Conservation (phyloP, 2,329 filamentous ascomycete genomes). For the Botrytis byssoidea region DNA sequence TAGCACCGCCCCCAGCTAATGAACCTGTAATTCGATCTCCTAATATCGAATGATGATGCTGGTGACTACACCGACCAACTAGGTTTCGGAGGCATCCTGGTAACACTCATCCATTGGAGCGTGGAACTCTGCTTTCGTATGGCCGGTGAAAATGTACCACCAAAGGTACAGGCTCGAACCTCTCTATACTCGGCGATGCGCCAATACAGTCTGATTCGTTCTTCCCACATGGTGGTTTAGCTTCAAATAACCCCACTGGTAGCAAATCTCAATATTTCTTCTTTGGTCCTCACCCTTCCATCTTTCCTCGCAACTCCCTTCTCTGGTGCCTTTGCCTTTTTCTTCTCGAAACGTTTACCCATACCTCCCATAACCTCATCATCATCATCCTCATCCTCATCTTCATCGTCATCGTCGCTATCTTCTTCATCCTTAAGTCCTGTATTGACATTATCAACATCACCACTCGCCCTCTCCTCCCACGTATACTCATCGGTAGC, state of each 20-base stretch:
- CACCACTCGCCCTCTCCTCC: slow-evolving; percentile 67
- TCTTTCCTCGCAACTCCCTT: slow-evolving; percentile 24
- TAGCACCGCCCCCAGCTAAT: background rate
- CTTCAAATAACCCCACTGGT: slow-evolving; percentile 43
- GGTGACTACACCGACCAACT: background rate
- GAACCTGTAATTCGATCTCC: background rate
- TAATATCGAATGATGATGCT: background rate
- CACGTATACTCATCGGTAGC: slow-evolving; percentile 68
- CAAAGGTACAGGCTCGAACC: background rate
- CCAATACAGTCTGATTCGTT: slow-evolving; percentile 3
- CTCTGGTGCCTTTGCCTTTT: slow-evolving; percentile 25
- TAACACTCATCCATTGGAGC: background rate
- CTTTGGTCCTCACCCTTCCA: slow-evolving; percentile 38
- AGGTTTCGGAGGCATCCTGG: background rate
- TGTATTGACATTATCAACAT: slow-evolving; percentile 69
- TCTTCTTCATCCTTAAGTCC: slow-evolving; percentile 62
- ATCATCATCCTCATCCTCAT: slow-evolving; percentile 51
- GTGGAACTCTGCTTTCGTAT: background rate
- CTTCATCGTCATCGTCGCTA: slow-evolving; percentile 52
- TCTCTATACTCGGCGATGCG: background rate
- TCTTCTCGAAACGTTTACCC: slow-evolving; percentile 26
- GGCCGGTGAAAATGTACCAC: background rate
- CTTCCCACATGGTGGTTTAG: background rate
- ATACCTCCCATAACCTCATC: slow-evolving; percentile 55
- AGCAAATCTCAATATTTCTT: slow-evolving; percentile 51